A percentile compares a stretch with the other conserved stretches of the same genome.
Evolutionary conservation across 2,329 filamentous ascomycete genomes (phyloP).

Genomic region (Talaromyces verruculosus): DNA sequence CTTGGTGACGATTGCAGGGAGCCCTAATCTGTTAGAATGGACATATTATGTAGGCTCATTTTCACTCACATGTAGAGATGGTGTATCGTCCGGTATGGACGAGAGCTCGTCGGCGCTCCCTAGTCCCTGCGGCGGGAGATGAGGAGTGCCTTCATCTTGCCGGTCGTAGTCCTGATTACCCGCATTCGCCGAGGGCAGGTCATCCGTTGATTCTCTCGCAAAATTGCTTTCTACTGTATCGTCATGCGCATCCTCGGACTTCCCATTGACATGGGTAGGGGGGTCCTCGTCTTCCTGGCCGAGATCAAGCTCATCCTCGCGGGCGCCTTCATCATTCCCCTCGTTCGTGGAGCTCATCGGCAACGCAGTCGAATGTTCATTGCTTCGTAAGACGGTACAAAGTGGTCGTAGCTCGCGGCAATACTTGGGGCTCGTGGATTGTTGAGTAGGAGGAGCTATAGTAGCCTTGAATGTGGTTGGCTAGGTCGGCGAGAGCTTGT

Average conservation of each 20-base stretch:
- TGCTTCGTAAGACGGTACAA: constrained; percentile 40
- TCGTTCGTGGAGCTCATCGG: constrained; percentile 69
- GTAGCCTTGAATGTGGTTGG: constrained; percentile 5
- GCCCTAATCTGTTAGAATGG: constrained; percentile 42
- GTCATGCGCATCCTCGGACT: constrained; percentile 27
- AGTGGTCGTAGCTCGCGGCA: background rate
- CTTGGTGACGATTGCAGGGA: constrained; percentile 63
- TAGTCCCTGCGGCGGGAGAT: constrained; percentile 25
- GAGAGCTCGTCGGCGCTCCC: constrained; percentile 63
- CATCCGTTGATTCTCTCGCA: constrained; percentile 28
- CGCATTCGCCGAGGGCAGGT: constrained; percentile 31
- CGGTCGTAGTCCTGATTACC: constrained; percentile 25
- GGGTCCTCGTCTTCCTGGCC: constrained; percentile 43
- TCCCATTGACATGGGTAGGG: constrained; percentile 31
- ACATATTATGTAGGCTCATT: constrained; percentile 37
- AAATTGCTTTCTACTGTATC: constrained; percentile 23
- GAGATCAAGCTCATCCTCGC: constrained; percentile 54
- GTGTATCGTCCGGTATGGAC: constrained; percentile 79
- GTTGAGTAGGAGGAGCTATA: background rate
- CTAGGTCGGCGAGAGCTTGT: background rate
- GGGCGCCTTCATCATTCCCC: constrained; percentile 62
- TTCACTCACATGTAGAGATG: constrained; percentile 71
- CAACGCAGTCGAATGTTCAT: constrained; percentile 50
- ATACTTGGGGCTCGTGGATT: background rate
- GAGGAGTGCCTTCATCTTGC: constrained; percentile 27